Evolutionary conservation across 108 stramenopile species (phyloP).

Genomic region (Cyclotella sp.): DNA sequence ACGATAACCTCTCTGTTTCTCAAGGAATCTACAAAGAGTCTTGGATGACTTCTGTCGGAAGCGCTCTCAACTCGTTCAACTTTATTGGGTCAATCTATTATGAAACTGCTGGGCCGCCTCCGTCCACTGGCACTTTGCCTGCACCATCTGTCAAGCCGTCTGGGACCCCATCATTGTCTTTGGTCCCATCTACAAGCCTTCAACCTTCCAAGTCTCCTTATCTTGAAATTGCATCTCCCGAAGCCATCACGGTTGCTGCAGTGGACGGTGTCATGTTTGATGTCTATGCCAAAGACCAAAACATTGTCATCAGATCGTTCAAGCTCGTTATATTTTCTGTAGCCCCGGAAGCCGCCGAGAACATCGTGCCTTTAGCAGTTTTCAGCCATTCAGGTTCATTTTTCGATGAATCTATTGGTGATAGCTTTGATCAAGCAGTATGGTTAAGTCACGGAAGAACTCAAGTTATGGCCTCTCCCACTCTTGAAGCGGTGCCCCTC

Average conservation of each 20-base stretch:
- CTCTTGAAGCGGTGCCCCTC: neutral
- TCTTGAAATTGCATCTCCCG: conserved; percentile 11
- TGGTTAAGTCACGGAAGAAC: neutral
- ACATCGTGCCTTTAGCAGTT: neutral
- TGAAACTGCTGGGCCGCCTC: neutral
- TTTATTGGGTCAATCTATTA: conserved; percentile 12
- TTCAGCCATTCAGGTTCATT: conserved; percentile 16
- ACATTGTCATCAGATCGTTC: conserved; percentile 12
- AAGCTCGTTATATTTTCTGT: conserved; percentile 24
- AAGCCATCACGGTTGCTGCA: conserved; percentile 3
- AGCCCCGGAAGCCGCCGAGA: neutral
- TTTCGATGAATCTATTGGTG: conserved; percentile 17
- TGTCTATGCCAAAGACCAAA: conserved; percentile 3
- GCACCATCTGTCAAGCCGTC: neutral
- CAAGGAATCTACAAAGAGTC: conserved; percentile 26
- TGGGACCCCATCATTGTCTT: neutral
- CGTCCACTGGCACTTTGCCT: neutral
- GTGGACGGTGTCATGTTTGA: conserved; percentile 21
- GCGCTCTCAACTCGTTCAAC: conserved; percentile 4
- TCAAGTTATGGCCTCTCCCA: conserved; percentile 11
- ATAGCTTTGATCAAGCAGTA: conserved; percentile 1
- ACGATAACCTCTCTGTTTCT: conserved; percentile 5
- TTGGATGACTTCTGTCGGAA: conserved; percentile 18
- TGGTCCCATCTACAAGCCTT: conserved; percentile 10
- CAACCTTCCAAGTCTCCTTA: conserved; percentile 5